Percentiles rank a stretch among this genome's conserved stretches.
phyloP scores from a whole-genome alignment of 805 yeast species.

The Priceomyces melissophilus region DNA sequence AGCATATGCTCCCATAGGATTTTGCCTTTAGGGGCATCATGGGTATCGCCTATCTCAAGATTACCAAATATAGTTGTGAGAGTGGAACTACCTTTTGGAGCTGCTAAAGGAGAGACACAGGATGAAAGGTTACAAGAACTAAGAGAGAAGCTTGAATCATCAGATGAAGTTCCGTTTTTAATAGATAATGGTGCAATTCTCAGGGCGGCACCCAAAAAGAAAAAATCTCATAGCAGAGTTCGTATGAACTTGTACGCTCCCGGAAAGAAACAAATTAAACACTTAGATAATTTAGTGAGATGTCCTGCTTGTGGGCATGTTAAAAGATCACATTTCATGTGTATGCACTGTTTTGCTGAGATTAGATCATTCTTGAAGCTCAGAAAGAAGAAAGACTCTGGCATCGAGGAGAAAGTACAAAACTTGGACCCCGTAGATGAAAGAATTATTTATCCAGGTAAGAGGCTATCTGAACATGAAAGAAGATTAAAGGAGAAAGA shows the following conservation, averaged over 20 bases:
- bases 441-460: slow-evolving; percentile 71
- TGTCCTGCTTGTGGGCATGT: slow-evolving; percentile 96
- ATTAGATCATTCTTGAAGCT: slow-evolving; percentile 72
- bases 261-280: slow-evolving; percentile 75
- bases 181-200: slow-evolving; percentile 65
- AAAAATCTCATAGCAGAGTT: slow-evolving; percentile 80
- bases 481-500: slow-evolving; percentile 36
- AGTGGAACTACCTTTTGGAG: slow-evolving; percentile 6
- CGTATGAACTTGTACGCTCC: slow-evolving; percentile 82
- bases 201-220: slow-evolving; percentile 92
- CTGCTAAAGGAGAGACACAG: not conserved
- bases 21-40: no score
- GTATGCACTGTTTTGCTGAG: slow-evolving; percentile 89
- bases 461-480: slow-evolving; percentile 39
- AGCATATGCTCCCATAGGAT: no score
- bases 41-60: no score
- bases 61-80: slow-evolving; percentile 11
- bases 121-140: slow-evolving; percentile 31
- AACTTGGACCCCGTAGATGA: slow-evolving; percentile 61
- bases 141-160: slow-evolving; percentile 36
- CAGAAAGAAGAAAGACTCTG: slow-evolving; percentile 29
- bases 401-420: slow-evolving; percentile 26
- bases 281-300: slow-evolving; percentile 71
- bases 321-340: slow-evolving; percentile 84
- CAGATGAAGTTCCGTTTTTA: slow-evolving; percentile 36